Base-by-base conservation (phyloP, 176 grass and related monocot genomes). In the Musa troglodytarum region DNA sequence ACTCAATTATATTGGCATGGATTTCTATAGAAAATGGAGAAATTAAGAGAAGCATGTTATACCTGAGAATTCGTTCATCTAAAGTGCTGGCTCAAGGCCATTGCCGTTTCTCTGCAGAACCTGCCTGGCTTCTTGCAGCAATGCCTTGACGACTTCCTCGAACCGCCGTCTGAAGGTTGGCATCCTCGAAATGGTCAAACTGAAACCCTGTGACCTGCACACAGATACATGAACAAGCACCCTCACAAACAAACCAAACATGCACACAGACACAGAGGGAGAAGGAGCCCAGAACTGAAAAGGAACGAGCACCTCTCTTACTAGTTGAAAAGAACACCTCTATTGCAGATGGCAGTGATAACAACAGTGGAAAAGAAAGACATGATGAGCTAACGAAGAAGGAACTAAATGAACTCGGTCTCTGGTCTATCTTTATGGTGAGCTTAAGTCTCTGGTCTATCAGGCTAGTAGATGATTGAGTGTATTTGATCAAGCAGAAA, bases 111-210 rank as follows among this genome's bases (percentile, higher is more conserved):
- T 1, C 11, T 29, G 43, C 11, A 9, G n/a, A 8, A 14, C 21
- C 24, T 57, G 64, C 14, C 53, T 49, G 25, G 53, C 77, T 79
- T 57, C 64, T 59, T 52, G 51, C 65, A 70, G 3, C 17, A 79
- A 56, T 43, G 25, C 9, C 16, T 79, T 50, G 10, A 79, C 77
- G 50, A 79, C 77, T 70, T 58, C 65, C 24, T 21, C 65, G 17
- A 79, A 69, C 12, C 53, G 65, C 23, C 77, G 23, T 17, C 77
- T 16, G 65, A 79, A 79, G 14, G 77, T 79, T 50, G 77, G 77
- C 52, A 79, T 58, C 65, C 77, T 79, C 20, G 77, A 57, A 52
- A 79, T 11, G 25, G 65, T 70, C 77, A 79, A 25, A 22, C 65
- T 70, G 52, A 79, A 79, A 53, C 77, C 77, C 11, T 79, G 77